Evolutionary conservation across 2,329 filamentous ascomycete species (phyloP).

Genomic region (Colletotrichum abscissum): DNA sequence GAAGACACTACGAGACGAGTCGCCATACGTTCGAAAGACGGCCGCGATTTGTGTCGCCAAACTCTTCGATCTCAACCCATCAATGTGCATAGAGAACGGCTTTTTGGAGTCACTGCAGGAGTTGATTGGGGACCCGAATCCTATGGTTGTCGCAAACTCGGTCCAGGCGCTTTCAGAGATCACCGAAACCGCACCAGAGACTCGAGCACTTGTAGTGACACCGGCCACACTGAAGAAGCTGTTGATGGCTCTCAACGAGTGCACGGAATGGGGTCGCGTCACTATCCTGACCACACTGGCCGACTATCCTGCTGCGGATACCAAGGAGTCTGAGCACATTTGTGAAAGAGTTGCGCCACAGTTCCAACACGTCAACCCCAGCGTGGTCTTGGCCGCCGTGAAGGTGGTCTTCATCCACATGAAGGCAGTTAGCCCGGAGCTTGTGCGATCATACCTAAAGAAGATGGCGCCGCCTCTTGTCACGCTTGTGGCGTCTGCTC

Average conservation of each 20-base stretch:
- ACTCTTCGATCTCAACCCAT: conserved; percentile 92
- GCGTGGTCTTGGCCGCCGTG: conserved; percentile 95
- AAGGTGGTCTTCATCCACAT: conserved; percentile 99
- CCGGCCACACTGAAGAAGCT: conserved; percentile 91
- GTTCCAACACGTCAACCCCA: conserved; percentile 98
- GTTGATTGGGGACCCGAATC: conserved; percentile 96
- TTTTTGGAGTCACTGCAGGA: conserved; percentile 95
- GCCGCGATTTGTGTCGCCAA: conserved; percentile 98
- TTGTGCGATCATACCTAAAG: conserved; percentile 88
- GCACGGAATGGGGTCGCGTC: conserved; percentile 97
- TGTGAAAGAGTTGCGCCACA: conserved; percentile 96
- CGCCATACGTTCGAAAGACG: conserved; percentile 97
- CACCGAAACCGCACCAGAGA: conserved; percentile 89
- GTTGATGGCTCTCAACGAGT: conserved; percentile 95
- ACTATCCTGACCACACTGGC: conserved; percentile 92
- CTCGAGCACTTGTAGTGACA: conserved; percentile 85
- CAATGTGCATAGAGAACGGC: conserved; percentile 95
- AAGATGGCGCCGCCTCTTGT: conserved; percentile 98
- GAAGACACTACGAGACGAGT: conserved; percentile 97
- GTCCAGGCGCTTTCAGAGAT: conserved; percentile 96
- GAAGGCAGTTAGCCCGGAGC: conserved; percentile 81
- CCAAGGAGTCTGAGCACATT: conserved; percentile 97
- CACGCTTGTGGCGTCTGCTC: conserved; percentile 92
- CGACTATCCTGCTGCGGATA: conserved; percentile 85
- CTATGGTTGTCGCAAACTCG: conserved; percentile 98